A percentile compares a stretch with the other conserved stretches of the same genome.
Evolutionary conservation across 495 filamentous ascomycete species (phyloP).

Genomic region (Aspergillus nanangensis): DNA sequence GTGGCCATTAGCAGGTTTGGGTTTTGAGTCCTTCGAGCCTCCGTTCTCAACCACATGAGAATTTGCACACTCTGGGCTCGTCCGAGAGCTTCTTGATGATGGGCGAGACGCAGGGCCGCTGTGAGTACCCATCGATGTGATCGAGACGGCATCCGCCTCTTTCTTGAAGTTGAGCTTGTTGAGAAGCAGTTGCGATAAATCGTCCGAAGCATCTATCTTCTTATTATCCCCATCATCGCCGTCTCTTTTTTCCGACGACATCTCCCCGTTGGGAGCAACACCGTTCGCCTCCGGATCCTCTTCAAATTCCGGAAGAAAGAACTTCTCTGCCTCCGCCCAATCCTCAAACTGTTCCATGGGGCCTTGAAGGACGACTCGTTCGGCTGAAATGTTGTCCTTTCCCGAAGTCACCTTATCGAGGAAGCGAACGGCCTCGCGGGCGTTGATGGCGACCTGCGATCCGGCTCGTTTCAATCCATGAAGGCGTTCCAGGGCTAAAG

Average conservation of each 20-base stretch:
- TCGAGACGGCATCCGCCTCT: conserved; percentile 40
- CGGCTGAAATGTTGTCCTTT: conserved; percentile 44
- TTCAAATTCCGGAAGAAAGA: conserved; percentile 50
- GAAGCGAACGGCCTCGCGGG: conserved; percentile 59
- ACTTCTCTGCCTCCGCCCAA: conserved; percentile 62
- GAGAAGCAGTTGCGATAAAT: conserved; percentile 47
- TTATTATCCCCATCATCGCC: conserved; percentile 10
- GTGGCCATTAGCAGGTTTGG: conserved; percentile 23
- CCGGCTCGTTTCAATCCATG: conserved; percentile 54
- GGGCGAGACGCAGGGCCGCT: conserved; percentile 40
- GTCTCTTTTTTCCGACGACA: conserved; percentile 13
- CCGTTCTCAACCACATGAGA: conserved; percentile 24
- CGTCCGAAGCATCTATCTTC: conserved; percentile 22
- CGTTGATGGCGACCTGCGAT: conserved; percentile 54
- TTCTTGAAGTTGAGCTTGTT: conserved; percentile 51
- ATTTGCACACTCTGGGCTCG: conserved; percentile 43
- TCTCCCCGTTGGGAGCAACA: conserved; percentile 12
- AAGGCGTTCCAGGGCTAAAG: conserved; percentile 51
- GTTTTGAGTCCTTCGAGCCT: conserved; percentile 18
- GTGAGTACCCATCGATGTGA: conserved; percentile 46
- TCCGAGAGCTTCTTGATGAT: conserved; percentile 48
- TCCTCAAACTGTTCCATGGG: conserved; percentile 54
- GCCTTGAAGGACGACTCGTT: conserved; percentile 48
- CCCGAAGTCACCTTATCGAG: conserved; percentile 60
- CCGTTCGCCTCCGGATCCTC: conserved; percentile 34